These are phyloP conservation scores for Auriscalpium orientale DNA, from an alignment of 768 basidiomycete species.

Conservation along the genomic window DNA sequence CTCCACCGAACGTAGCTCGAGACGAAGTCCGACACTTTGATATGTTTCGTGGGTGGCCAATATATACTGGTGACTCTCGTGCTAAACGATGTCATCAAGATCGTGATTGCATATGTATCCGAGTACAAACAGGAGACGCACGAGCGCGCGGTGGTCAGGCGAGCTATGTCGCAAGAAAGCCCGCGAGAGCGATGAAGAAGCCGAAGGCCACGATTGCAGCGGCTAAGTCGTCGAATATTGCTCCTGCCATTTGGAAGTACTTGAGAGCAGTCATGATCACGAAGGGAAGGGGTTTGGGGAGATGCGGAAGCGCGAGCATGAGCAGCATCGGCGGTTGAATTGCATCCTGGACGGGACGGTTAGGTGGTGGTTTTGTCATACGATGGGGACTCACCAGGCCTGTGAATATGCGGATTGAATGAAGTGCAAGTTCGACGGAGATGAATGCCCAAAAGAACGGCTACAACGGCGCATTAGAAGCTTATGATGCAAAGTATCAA, in stretches of 20 bases:
- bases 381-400: conserved; percentile 45
- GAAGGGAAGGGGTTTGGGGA: conserved; percentile 58
- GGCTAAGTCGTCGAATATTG: conserved; percentile 67
- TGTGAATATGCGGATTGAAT: conserved; percentile 65
- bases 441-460: conserved; percentile 81
- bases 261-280: conserved; percentile 56
- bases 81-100: too few relatives aligned
- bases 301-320: conserved; percentile 50
- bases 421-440: conserved; percentile 61
- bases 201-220: conserved; percentile 67
- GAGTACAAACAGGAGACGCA: background rate
- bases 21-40: too few relatives aligned
- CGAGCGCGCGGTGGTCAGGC: too few relatives aligned
- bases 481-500: too few relatives aligned
- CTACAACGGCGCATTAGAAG: conserved; percentile 25
- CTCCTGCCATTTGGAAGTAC: conserved; percentile 60
- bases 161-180: background rate
- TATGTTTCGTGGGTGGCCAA: too few relatives aligned
- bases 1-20: too few relatives aligned
- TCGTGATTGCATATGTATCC: too few relatives aligned
- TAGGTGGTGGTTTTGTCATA: background rate
- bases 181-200: conserved; percentile 34
- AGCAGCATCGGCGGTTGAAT: conserved; percentile 54
- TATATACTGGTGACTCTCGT: too few relatives aligned
- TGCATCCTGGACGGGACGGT: conserved; percentile 36